A percentile compares a stretch with the other conserved stretches of the same genome.
Conservation (phyloP, 202 grass and related monocot genomes). For the Carex arenaria region DNA sequence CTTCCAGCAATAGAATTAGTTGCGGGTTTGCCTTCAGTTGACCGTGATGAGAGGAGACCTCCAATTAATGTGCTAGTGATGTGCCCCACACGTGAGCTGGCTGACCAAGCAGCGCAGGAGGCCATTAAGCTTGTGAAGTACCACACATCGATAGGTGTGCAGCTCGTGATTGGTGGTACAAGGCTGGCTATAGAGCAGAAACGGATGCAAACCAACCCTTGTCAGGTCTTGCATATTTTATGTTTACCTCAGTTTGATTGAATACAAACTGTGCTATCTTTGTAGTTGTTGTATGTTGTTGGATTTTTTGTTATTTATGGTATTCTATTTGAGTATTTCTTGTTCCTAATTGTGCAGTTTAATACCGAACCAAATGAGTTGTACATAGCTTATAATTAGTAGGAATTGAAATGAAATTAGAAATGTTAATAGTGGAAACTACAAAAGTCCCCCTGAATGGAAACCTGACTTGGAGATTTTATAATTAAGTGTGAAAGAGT, state of each 20-base stretch:
- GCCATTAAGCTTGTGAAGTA: slow-evolving; percentile 84
- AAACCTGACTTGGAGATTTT: background rate
- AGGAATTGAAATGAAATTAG: background rate
- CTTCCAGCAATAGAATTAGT: slow-evolving; percentile 85
- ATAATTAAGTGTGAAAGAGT: background rate
- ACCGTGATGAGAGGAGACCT: slow-evolving; percentile 64
- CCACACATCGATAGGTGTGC: slow-evolving; percentile 76
- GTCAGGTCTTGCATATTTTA: slow-evolving; percentile 50
- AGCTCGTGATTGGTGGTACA: slow-evolving; percentile 94
- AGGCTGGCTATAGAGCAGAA: slow-evolving; percentile 90
- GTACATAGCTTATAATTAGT: background rate
- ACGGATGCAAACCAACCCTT: slow-evolving; percentile 78
- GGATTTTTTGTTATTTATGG: background rate
- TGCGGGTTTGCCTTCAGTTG: slow-evolving; percentile 52
- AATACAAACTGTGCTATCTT: background rate
- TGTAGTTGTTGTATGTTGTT: background rate
- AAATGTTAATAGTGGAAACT: background rate
- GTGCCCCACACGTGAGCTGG: slow-evolving; percentile 86
- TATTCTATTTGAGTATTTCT: background rate
- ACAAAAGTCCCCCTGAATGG: background rate
- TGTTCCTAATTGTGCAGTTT: background rate
- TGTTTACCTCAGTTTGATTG: background rate
- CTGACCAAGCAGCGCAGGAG: slow-evolving; percentile 83
- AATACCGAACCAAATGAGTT: background rate
- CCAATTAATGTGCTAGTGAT: slow-evolving; percentile 84